Percentiles rank a stretch among this genome's conserved stretches.
Evolutionary conservation across 2,329 filamentous ascomycete species (phyloP).

Genomic region (Sphaerostilbella broomeana): DNA sequence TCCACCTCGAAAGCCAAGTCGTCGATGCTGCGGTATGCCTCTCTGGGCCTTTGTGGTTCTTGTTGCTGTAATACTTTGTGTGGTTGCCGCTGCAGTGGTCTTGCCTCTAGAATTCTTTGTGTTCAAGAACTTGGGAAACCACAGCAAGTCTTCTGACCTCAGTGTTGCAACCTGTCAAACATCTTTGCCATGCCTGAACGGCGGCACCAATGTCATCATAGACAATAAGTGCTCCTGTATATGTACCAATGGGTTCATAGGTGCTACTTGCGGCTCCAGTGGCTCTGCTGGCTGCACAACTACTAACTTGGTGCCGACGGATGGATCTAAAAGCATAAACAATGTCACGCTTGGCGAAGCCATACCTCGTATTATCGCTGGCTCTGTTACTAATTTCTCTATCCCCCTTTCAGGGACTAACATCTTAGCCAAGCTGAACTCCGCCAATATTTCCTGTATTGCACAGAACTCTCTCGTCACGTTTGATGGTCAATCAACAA

Average conservation of each 20-base stretch:
- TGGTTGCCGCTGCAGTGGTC: conserved; percentile 75
- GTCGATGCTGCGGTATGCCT: conserved; percentile 78
- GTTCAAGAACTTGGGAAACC: conserved; percentile 41
- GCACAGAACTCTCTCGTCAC: conserved; percentile 83
- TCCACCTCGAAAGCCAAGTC: conserved; percentile 32
- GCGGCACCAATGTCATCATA: conserved; percentile 67
- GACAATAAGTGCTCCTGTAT: conserved; percentile 72
- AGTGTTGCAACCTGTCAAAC: conserved; percentile 49
- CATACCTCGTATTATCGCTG: conserved; percentile 66
- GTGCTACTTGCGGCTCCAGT: conserved; percentile 43
- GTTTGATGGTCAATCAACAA: conserved; percentile 56
- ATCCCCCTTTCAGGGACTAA: conserved; percentile 64
- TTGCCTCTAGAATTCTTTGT: conserved; percentile 65
- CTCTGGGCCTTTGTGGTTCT: conserved; percentile 68
- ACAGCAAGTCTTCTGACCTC: conserved; percentile 31
- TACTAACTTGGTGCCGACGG: conserved; percentile 37
- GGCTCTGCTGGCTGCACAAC: conserved; percentile 48
- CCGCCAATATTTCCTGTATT: conserved; percentile 68
- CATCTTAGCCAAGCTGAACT: conserved; percentile 71
- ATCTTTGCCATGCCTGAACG: conserved; percentile 65
- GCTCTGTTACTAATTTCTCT: conserved; percentile 61
- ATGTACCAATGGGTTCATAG: conserved; percentile 81
- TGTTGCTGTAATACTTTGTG: conserved; percentile 57
- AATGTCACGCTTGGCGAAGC: conserved; percentile 78
- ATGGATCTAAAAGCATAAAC: conserved; percentile 32